These are phyloP conservation scores for Ophiosphaerella korrae DNA, from an alignment of 2,329 filamentous ascomycete species.

Conservation along the genomic window DNA sequence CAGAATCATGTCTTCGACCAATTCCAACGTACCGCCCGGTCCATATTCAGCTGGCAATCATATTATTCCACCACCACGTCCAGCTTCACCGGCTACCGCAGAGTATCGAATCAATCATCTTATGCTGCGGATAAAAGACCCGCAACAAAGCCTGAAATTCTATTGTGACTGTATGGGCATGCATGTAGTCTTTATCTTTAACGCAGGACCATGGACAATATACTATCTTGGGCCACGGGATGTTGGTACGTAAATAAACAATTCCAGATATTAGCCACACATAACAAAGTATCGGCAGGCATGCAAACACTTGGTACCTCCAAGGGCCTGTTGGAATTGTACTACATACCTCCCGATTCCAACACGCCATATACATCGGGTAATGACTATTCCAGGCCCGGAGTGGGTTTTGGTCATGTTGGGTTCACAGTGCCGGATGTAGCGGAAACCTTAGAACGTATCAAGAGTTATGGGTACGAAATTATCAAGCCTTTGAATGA, in stretches of 20 bases:
- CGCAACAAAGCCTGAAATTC: slow-evolving; percentile 31
- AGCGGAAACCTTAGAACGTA: slow-evolving; percentile 22
- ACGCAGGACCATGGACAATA: slow-evolving; percentile 41
- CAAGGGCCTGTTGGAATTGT: slow-evolving; percentile 39
- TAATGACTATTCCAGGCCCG: slow-evolving; percentile 27
- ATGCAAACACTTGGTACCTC: slow-evolving; percentile 26
- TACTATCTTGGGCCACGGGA: slow-evolving; percentile 43
- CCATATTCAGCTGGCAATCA: slow-evolving; percentile 30
- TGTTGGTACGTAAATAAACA: slow-evolving; percentile 14
- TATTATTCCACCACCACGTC: slow-evolving; percentile 31
- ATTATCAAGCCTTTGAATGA: slow-evolving; percentile 36
- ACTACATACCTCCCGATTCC: slow-evolving; percentile 36
- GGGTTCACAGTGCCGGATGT: slow-evolving; percentile 45
- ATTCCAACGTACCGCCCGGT: slow-evolving; percentile 24
- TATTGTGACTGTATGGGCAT: slow-evolving; percentile 44
- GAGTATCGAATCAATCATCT: slow-evolving; percentile 40
- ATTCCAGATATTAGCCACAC: not conserved
- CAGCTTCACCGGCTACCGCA: slow-evolving; percentile 30
- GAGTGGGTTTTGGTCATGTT: slow-evolving; percentile 42
- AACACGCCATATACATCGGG: slow-evolving; percentile 28
- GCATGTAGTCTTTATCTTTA: slow-evolving; percentile 43
- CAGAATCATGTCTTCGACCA: slow-evolving; percentile 12
- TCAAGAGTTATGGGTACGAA: slow-evolving; percentile 28
- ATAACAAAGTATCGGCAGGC: slow-evolving; percentile 6
- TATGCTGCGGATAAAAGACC: slow-evolving; percentile 42